Evolutionary conservation across 257 asterid genomes (phyloP).

Genomic region (Jacaranda copaia): DNA sequence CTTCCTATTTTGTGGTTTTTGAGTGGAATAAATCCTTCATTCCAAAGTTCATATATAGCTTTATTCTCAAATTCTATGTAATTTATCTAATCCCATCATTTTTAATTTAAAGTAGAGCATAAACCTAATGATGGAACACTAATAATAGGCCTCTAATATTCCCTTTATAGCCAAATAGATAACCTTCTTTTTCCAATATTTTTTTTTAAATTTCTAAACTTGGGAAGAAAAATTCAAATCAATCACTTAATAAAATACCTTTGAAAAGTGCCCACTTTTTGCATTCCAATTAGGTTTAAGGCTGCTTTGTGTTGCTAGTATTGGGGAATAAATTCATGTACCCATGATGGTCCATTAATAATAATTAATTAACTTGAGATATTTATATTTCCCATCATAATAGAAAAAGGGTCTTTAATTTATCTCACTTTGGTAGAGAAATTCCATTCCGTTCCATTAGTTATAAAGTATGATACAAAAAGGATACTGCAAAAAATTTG

Average conservation of each 20-base stretch:
- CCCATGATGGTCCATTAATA: constrained; percentile 33
- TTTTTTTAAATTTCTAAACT: neutral
- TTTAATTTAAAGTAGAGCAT: constrained; percentile 41
- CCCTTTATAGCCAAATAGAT: constrained; percentile 42
- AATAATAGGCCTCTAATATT: constrained; percentile 33
- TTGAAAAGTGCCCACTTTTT: constrained; percentile 38
- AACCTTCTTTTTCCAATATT: constrained; percentile 10
- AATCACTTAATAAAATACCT: constrained; percentile 25
- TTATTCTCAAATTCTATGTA: constrained; percentile 51
- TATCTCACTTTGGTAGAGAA: constrained; percentile 31
- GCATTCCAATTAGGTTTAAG: constrained; percentile 45
- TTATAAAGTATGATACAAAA: neutral
- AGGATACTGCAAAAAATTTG: no score
- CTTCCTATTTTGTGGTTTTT: neutral
- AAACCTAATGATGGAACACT: constrained; percentile 33
- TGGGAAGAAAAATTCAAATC: constrained; percentile 20
- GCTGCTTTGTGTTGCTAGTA: constrained; percentile 27
- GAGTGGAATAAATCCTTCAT: constrained; percentile 54
- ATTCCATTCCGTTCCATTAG: constrained; percentile 36
- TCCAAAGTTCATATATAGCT: constrained; percentile 41
- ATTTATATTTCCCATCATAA: constrained; percentile 18
- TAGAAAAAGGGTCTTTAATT: constrained; percentile 14
- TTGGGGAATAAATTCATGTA: constrained; percentile 50
- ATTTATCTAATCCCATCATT: constrained; percentile 44
- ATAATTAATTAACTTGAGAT: constrained; percentile 13